These are phyloP conservation scores for Sclerotinia spermophila DNA, from an alignment of 2,329 filamentous ascomycete species.

Conservation along the genomic window DNA sequence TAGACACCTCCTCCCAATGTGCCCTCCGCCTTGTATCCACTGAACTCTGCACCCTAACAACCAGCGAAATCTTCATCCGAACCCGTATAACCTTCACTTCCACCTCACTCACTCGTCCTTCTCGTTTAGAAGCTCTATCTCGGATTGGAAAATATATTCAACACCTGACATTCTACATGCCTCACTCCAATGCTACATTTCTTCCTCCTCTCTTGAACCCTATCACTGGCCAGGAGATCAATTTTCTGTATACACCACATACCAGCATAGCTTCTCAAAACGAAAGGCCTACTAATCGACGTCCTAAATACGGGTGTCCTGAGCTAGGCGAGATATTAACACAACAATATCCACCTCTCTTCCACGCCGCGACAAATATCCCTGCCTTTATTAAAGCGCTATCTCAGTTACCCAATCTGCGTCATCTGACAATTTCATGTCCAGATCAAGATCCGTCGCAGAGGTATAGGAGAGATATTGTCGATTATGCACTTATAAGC, in stretches of 20 bases:
- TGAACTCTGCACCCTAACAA: conserved; percentile 67
- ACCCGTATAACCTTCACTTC: conserved; percentile 68
- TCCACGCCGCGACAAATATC: conserved; percentile 86
- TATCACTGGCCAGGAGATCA: conserved; percentile 69
- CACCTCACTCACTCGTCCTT: conserved; percentile 70
- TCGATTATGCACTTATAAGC: conserved; percentile 87
- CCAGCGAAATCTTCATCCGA: conserved; percentile 65
- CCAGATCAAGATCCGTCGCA: conserved; percentile 67
- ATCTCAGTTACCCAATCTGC: conserved; percentile 62
- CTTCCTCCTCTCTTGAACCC: conserved; percentile 81
- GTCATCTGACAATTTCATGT: conserved; percentile 72
- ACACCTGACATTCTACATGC: conserved; percentile 71
- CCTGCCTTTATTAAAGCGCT: conserved; percentile 77
- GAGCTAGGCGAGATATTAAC: conserved; percentile 79
- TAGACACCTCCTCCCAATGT: conserved; percentile 43
- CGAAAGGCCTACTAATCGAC: conserved; percentile 35
- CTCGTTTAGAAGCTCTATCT: conserved; percentile 68
- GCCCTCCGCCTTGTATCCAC: conserved; percentile 64
- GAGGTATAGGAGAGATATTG: conserved; percentile 69
- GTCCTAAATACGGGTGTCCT: conserved; percentile 75
- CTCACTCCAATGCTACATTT: conserved; percentile 75
- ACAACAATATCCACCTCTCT: conserved; percentile 82
- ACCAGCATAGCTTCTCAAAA: conserved; percentile 59
- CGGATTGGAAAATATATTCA: conserved; percentile 76
- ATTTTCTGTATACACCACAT: conserved; percentile 78